phyloP scores from a whole-genome alignment of 2,329 filamentous ascomycete genomes.

The Sclerotinia subarctica region DNA sequence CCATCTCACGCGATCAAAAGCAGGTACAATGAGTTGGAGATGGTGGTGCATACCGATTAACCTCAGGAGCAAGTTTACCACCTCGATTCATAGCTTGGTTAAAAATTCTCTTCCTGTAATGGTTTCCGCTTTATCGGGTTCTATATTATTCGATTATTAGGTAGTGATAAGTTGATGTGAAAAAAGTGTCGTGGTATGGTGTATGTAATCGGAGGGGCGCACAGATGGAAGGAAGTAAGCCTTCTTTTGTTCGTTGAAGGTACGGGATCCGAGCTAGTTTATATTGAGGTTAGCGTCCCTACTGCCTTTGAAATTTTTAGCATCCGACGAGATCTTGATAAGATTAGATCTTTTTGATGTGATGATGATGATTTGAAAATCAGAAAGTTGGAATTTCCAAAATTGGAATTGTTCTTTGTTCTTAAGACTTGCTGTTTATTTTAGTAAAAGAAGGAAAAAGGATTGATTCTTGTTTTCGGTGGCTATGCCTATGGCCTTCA shows the following conservation, averaged over 20 bases:
- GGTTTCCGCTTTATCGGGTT: constrained; percentile 17
- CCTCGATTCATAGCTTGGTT: constrained; percentile 87
- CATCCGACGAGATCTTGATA: constrained; percentile 14
- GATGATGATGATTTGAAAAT: not conserved
- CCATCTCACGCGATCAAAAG: constrained; percentile 13
- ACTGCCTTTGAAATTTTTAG: constrained; percentile 7
- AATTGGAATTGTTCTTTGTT: not conserved
- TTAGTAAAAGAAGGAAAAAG: not conserved
- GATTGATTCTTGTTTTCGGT: not conserved
- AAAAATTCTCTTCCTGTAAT: constrained; percentile 26
- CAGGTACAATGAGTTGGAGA: constrained; percentile 5
- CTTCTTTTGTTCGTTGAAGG: constrained; percentile 21
- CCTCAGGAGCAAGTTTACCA: constrained; percentile 98
- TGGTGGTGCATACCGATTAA: constrained; percentile 75
- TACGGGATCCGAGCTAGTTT: constrained; percentile 6
- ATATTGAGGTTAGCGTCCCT: not conserved
- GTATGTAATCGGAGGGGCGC: constrained; percentile 18
- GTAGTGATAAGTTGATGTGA: constrained; percentile 17
- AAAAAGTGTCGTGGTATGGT: constrained; percentile 17
- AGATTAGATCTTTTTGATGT: constrained; percentile 11
- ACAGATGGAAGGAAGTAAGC: constrained; percentile 17
- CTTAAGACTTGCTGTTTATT: not conserved
- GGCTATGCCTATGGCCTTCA: not conserved
- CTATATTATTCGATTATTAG: constrained; percentile 21
- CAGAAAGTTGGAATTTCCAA: not conserved